Base-by-base conservation (phyloP, 305 asterid genomes). In the Rubia peregrina region DNA sequence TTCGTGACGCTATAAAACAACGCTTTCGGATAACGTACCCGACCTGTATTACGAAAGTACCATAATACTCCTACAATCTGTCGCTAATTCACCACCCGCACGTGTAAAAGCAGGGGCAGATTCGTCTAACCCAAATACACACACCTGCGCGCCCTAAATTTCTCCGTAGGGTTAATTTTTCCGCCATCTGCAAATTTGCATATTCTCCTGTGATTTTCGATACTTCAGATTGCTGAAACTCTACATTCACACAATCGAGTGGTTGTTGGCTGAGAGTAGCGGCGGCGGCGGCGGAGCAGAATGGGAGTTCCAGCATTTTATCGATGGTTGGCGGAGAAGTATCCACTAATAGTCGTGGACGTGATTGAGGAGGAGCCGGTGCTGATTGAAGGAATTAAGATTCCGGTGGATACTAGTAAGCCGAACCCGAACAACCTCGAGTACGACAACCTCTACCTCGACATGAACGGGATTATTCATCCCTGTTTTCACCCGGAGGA, bases 281-380 rank as follows among this genome's bases (percentile, higher is more conserved):
- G 74, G 71, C 59, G 59, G 4, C 59, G 59, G 59, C 3, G 59
- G 41, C 0, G 41, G 3, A 42, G 51, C n/a, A 69, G 63, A 67
- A 93, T 93, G 98, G 98, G 98, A 68, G 97, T 94, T 26, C 98
- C 98, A 74, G 97, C 98, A 72, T 94, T 94, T 70, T 94, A 94
- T 76, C 87, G 96, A 75, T 94, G 98, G 98, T 71, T 94, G 77
- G 98, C 97, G 76, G 96, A 94, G 92, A 94, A 89, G 88, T 91
- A 94, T 81, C 91, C 97, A 67, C 63, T 87, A 90, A 96, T 87
- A 62, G 87, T 91, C 63, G 89, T 77, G 74, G 97, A 94, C 71
- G 93, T 87, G 6, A 63, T 91, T 3, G 98, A 94, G 75, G 97
- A 94, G 81, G 95, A 89, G 70, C 70, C 92, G n/a, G 89, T 86